Percentiles rank a stretch among this genome's conserved stretches.
Conservation (phyloP, 1,284 basidiomycete species). For the Pseudozyma hubeiensis region DNA sequence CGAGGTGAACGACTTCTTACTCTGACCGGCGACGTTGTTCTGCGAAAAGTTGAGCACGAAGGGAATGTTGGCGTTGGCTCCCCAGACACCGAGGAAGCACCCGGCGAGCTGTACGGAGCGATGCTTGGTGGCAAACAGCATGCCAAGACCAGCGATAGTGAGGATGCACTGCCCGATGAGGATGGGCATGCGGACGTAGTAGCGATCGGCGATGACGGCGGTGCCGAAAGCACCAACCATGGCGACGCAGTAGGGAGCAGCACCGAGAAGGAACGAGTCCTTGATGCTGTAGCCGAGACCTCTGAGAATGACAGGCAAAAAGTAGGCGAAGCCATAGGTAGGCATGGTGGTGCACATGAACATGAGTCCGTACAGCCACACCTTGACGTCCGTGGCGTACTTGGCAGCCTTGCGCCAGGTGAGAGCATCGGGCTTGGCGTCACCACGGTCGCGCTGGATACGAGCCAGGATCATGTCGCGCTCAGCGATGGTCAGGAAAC, state of each 20-base stretch:
- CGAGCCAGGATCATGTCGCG: slow-evolving; percentile 69
- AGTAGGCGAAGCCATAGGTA: slow-evolving; percentile 63
- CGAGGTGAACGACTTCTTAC: slow-evolving; percentile 69
- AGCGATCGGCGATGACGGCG: slow-evolving; percentile 69
- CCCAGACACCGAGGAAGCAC: slow-evolving; percentile 70
- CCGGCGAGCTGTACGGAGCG: slow-evolving; percentile 58
- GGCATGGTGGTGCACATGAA: slow-evolving; percentile 65
- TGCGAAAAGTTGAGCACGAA: slow-evolving; percentile 58
- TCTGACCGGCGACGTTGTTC: slow-evolving; percentile 70
- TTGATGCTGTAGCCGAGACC: slow-evolving; percentile 68
- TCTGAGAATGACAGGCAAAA: slow-evolving; percentile 70
- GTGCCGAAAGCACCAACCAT: slow-evolving; percentile 67
- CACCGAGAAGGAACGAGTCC: slow-evolving; percentile 62
- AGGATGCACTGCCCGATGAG: slow-evolving; percentile 67
- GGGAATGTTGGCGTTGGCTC: slow-evolving; percentile 63
- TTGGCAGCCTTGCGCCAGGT: slow-evolving; percentile 66
- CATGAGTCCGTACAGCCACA: slow-evolving; percentile 70
- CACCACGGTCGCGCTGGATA: slow-evolving; percentile 71
- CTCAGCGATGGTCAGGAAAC: slow-evolving; percentile 70
- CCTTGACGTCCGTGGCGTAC: slow-evolving; percentile 69
- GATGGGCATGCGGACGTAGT: slow-evolving; percentile 66
- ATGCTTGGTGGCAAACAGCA: slow-evolving; percentile 63
- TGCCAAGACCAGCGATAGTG: slow-evolving; percentile 67
- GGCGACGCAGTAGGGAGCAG: slow-evolving; percentile 68
- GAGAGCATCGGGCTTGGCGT: slow-evolving; percentile 69